Conservation (phyloP, 495 filamentous ascomycete genomes). For the Penicillium lividum region DNA sequence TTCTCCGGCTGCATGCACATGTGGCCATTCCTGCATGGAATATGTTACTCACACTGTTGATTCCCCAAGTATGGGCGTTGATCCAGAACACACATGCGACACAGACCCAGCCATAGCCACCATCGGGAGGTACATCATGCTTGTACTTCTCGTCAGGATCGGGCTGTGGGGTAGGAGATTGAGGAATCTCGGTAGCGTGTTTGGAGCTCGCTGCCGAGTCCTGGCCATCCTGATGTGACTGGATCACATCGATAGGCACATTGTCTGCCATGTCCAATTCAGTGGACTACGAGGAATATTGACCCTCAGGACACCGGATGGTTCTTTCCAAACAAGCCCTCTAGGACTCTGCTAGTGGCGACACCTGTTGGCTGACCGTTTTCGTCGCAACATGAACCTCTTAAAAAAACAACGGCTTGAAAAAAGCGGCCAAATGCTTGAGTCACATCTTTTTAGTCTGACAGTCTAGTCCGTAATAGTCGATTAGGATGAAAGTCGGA, state of each 20-base stretch:
- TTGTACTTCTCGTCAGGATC: conserved; percentile 33
- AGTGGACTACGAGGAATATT: neutral
- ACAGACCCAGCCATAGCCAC: conserved; percentile 59
- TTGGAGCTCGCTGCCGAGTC: conserved; percentile 15
- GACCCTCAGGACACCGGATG: neutral
- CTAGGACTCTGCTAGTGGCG: conserved; percentile 1
- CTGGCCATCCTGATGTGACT: conserved; percentile 29
- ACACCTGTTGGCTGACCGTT: conserved; percentile 11
- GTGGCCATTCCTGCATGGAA: neutral
- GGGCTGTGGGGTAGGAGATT: conserved; percentile 7
- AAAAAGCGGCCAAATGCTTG: neutral
- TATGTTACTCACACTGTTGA: conserved; percentile 45
- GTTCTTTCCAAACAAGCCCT: too few species aligned
- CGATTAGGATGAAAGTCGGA: conserved; percentile 8
- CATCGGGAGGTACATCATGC: conserved; percentile 49
- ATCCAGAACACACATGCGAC: conserved; percentile 52
- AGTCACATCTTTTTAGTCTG: conserved; percentile 6
- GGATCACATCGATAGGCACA: conserved; percentile 38
- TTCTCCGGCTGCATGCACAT: neutral
- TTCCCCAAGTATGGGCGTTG: conserved; percentile 59
- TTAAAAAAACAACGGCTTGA: neutral
- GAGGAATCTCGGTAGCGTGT: conserved; percentile 9
- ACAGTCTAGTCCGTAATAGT: conserved; percentile 8
- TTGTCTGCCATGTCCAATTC: conserved; percentile 35
- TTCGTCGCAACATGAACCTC: conserved; percentile 15